Base-by-base conservation (phyloP, 441 rosid species). In the Isatis lusitanica region DNA sequence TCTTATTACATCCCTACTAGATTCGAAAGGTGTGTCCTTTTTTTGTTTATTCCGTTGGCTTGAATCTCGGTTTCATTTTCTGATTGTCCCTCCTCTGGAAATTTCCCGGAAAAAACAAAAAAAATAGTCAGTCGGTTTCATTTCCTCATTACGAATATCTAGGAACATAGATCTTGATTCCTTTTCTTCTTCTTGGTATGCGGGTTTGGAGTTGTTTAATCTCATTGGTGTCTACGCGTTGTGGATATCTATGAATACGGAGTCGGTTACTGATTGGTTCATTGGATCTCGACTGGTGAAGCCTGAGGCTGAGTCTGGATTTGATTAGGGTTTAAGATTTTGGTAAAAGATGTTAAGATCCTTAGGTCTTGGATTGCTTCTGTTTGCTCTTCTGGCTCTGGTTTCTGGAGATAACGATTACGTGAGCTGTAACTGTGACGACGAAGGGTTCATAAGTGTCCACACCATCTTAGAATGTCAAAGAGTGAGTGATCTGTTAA, bases 401-500 rank as follows among this genome's bases (percentile, higher is more conserved):
- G 89, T 79, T 66, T 79, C 76, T 35, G 88, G 87, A 26, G 86
- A 83, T 38, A 74, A 70, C 46, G 87, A 81, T 33, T 78, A 35
- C 66, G 80, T 71, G 33, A 73, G 62, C 78, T 87, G 94, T 70
- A 86, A 85, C 73, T 89, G 94, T 67, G 94, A 89, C 39, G 92
- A 89, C 44, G 92, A 89, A 77, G 89, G 91, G 0, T 74, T 79
- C 17, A 83, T 86, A 79, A 81, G 82, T 44, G 67, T 86, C 6
- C 89, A 85, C 57, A 82, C 77, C 9, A 85, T 87, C 78, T 44
- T 86, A 21, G 90, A 87, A 75, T 86, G 90, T 47, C 92, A 89
- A 47, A 87, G 76, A 79, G 90, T 87, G 75, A 89, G 94, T 78
- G 94, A 89, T 87, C 83, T 85, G 74, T 64, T 89, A 40, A 89